Base-by-base conservation (phyloP, 2,329 filamentous ascomycete species). In the Fusarium dimerum region DNA sequence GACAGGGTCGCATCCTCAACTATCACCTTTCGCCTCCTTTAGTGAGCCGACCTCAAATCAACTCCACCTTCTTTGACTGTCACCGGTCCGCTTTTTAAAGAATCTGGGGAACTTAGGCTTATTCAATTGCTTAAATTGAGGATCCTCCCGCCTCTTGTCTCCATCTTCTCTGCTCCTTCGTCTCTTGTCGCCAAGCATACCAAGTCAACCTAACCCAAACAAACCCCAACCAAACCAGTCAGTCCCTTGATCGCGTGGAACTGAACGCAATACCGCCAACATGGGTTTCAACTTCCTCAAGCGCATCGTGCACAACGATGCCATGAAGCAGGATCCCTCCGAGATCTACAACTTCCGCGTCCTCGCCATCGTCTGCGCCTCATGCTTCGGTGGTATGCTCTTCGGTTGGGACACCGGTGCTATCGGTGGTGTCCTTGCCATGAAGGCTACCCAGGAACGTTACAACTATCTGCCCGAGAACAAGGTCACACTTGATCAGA, bases 301-400 rank as follows among this genome's bases (percentile, higher is more conserved):
- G 61, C 73, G 72, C 61, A 75, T 87, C 64, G 79, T 88, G 61
- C 81, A 81, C 70, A 89, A 89, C 75, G 85, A 90, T 68, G 83
- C 87, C 42, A 89, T 90, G 82, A 84, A 80, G 65, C 71, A 74
- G 36, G 86, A 89, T 55, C 86, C 86, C 16, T 76, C 78, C 17
- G 81, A 87, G 66, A 84, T 89, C 53, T 89, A 88, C 71, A 84
- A 85, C 64, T 89, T 85, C 85, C 80, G 85, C 50, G 84, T 87
- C 29, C 83, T 86, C 57, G 78, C 78, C 51, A 75, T 88, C 59
- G 84, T 84, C 45, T 84, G 78, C 65, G 84, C 83, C 41, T 76
- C 84, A 40, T 89, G 86, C 70, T 89, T 88, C 54, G 87, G 87
- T 54, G 87, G 86, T 46, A 77, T 78, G 74, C 67, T 77, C 29